Evolutionary conservation across 106 monocot genomes (phyloP).

Genomic region (Phalaenopsis aphrodite): DNA sequence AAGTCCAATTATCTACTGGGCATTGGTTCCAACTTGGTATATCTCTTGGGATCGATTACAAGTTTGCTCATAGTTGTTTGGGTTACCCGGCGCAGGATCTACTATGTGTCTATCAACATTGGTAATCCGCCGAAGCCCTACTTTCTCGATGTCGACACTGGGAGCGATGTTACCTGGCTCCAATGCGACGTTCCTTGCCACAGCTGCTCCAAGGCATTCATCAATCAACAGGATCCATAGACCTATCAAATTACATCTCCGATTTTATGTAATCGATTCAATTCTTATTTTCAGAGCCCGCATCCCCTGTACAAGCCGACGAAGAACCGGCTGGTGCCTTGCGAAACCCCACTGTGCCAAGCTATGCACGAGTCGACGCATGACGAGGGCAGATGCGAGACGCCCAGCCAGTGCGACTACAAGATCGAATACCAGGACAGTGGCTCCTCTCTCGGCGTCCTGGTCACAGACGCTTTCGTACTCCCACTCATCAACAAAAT

Average conservation of each 20-base stretch:
- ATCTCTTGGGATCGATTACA: neutral
- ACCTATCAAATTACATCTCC: neutral
- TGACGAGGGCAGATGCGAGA: constrained; percentile 19
- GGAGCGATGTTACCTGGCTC: constrained; percentile 94
- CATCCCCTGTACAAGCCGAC: constrained; percentile 64
- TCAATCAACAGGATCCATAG: neutral
- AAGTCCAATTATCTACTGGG: neutral
- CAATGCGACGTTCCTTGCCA: constrained; percentile 95
- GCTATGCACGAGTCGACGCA: constrained; percentile 25
- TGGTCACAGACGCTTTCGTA: constrained; percentile 48
- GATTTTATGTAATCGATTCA: neutral
- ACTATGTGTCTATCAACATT: constrained; percentile 49
- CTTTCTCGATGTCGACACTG: constrained; percentile 91
- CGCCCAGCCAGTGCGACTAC: constrained; percentile 64
- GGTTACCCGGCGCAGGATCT: constrained; percentile 20
- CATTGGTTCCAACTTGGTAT: neutral
- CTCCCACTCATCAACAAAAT: constrained; percentile 53
- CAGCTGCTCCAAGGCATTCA: constrained; percentile 50
- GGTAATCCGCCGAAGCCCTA: constrained; percentile 84
- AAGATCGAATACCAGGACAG: constrained; percentile 64
- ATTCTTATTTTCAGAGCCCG: constrained; percentile 38
- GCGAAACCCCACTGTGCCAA: constrained; percentile 48
- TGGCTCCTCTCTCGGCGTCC: constrained; percentile 70
- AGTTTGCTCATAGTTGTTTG: neutral
- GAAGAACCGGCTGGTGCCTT: constrained; percentile 55